Conservation (phyloP, 2,329 filamentous ascomycete genomes). For the Epichloe brachyelytri region DNA sequence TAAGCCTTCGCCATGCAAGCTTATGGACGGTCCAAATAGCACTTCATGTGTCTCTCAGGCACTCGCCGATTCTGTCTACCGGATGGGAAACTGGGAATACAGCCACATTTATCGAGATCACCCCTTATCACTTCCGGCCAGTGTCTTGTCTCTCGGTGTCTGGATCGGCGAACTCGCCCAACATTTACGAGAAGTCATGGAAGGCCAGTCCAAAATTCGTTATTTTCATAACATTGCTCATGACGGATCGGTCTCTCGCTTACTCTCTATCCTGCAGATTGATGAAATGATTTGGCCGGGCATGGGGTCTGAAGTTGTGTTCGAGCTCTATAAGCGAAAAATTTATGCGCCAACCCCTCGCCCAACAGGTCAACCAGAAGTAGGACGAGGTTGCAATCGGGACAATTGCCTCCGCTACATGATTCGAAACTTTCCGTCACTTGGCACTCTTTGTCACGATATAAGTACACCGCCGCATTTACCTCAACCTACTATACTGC, state of each 20-base stretch:
- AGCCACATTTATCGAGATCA: slow-evolving; percentile 62
- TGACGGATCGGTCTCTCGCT: slow-evolving; percentile 56
- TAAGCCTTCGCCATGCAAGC: slow-evolving; percentile 58
- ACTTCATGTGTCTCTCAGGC: slow-evolving; percentile 47
- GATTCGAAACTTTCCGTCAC: slow-evolving; percentile 12
- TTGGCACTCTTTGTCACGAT: slow-evolving; percentile 13
- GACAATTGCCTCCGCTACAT: slow-evolving; percentile 21
- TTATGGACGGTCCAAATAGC: slow-evolving; percentile 30
- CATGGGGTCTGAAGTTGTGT: slow-evolving; percentile 68
- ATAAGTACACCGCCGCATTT: background rate
- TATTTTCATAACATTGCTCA: slow-evolving; percentile 74
- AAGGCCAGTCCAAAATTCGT: slow-evolving; percentile 23
- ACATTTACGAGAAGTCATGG: slow-evolving; percentile 45
- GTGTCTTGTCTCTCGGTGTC: slow-evolving; percentile 51
- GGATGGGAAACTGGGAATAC: slow-evolving; percentile 72
- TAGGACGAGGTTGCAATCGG: slow-evolving; percentile 12
- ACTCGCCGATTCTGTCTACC: slow-evolving; percentile 57
- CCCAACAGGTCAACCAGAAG: slow-evolving; percentile 9
- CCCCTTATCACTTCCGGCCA: slow-evolving; percentile 46
- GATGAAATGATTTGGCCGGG: slow-evolving; percentile 74
- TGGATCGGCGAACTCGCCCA: slow-evolving; percentile 60
- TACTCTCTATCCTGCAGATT: slow-evolving; percentile 59
- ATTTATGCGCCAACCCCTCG: slow-evolving; percentile 3
- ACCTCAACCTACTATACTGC: background rate
- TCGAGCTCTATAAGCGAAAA: slow-evolving; percentile 51